A percentile compares a stretch with the other conserved stretches of the same genome.
Evolutionary conservation across 202 grass and related monocot genomes (phyloP).

Genomic region (Schoenoplectus triqueter): DNA sequence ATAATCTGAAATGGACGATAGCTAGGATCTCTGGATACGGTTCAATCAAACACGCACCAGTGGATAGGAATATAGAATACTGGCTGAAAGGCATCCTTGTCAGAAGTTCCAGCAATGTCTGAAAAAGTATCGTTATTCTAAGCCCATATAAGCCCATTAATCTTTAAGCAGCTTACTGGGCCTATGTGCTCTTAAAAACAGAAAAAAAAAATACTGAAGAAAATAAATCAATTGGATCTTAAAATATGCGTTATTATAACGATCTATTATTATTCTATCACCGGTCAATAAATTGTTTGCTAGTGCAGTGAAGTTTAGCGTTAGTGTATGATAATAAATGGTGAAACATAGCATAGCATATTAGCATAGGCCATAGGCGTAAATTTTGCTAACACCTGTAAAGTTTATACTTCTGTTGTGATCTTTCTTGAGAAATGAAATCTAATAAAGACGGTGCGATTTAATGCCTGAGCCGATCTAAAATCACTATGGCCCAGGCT

Average conservation of each 20-base stretch:
- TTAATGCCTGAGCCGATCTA: slow-evolving; percentile 19
- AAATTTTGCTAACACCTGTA: neutral
- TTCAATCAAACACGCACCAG: no score
- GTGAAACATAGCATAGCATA: neutral
- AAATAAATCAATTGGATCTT: neutral
- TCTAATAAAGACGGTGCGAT: neutral
- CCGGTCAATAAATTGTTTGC: neutral
- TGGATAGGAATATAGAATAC: no score
- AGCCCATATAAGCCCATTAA: no score
- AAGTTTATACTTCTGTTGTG: neutral
- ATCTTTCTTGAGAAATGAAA: neutral
- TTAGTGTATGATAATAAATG: neutral
- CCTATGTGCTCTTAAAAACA: no score
- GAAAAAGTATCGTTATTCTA: no score
- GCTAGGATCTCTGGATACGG: no score
- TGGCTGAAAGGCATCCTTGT: no score
- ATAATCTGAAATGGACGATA: no score
- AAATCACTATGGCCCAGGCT: neutral
- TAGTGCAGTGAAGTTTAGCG: neutral
- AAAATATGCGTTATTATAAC: neutral
- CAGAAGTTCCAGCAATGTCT: no score
- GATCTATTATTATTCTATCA: neutral
- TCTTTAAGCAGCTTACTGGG: no score
- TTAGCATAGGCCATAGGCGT: neutral
- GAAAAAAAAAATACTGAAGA: no score